phyloP scores from a whole-genome alignment of 352 stramenopile species.

The Peronospora destructor region DNA sequence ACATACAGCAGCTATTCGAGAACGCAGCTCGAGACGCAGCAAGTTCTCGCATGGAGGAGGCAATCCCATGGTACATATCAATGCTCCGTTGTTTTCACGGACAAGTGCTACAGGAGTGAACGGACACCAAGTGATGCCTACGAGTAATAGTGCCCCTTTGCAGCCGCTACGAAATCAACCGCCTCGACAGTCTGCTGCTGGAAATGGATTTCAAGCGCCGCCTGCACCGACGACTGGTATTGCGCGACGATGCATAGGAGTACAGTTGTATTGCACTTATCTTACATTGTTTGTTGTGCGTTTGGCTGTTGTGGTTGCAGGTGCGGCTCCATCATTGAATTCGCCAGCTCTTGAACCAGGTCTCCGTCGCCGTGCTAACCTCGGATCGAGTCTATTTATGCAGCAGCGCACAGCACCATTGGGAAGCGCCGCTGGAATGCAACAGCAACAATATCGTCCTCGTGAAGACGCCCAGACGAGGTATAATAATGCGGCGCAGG shows the following conservation, averaged over 20 bases:
- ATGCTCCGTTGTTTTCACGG: constrained; percentile 63
- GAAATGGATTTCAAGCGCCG: constrained; percentile 18
- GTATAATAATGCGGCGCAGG: constrained; percentile 67
- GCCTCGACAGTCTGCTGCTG: constrained; percentile 7
- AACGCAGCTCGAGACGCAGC: constrained; percentile 66
- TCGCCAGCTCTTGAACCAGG: constrained; percentile 24
- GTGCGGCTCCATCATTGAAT: constrained; percentile 13
- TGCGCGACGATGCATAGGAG: background rate
- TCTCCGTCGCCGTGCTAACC: constrained; percentile 57
- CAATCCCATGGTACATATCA: constrained; percentile 74
- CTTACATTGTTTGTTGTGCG: background rate
- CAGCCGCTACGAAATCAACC: constrained; percentile 21
- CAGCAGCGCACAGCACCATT: constrained; percentile 41
- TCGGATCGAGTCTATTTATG: constrained; percentile 67
- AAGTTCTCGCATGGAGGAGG: constrained; percentile 74
- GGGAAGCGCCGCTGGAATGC: constrained; percentile 18
- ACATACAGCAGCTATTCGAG: constrained; percentile 59
- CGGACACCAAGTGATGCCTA: constrained; percentile 17
- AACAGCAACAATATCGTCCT: constrained; percentile 57
- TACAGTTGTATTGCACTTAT: background rate
- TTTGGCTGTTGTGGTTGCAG: constrained; percentile 10
- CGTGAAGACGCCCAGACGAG: constrained; percentile 67
- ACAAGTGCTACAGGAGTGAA: constrained; percentile 23
- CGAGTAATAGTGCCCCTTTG: constrained; percentile 18
- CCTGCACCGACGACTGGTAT: constrained; percentile 22